Evolutionary conservation across 106 monocot genomes (phyloP).

Genomic region (Vanilla planifolia): DNA sequence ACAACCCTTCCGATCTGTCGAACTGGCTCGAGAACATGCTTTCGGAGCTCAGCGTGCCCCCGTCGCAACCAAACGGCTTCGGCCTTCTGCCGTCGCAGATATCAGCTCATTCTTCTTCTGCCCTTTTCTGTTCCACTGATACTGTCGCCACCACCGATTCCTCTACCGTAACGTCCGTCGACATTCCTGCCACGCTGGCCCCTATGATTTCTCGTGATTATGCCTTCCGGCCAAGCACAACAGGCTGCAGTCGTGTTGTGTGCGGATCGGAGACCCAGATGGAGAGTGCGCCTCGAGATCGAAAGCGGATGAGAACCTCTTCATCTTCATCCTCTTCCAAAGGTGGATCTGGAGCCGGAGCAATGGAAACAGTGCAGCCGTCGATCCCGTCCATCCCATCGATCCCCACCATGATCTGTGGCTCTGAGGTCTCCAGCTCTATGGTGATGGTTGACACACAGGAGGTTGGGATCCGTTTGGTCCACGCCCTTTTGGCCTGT

Average conservation of each 20-base stretch:
- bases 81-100: constrained; percentile 1
- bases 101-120: neutral
- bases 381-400: neutral
- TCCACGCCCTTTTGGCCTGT: constrained; percentile 62
- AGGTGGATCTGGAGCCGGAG: too few species aligned
- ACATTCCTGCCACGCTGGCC: too few species aligned
- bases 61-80: constrained; percentile 8
- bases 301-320: constrained; percentile 33
- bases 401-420: neutral
- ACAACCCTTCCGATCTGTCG: constrained; percentile 85
- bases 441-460: constrained; percentile 51
- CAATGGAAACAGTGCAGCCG: neutral
- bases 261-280: constrained; percentile 4
- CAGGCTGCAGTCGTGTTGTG: neutral
- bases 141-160: constrained; percentile 13
- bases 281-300: constrained; percentile 10
- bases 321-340: constrained; percentile 15
- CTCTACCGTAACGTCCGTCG: too few species aligned
- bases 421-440: constrained; percentile 3
- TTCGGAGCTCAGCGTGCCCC: constrained; percentile 59
- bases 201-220: constrained; percentile 15
- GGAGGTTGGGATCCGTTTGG: constrained; percentile 57
- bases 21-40: constrained; percentile 83
- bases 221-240: constrained; percentile 6
- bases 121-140: neutral